These are phyloP conservation scores for Mangifera indica DNA, from an alignment of 345 rosid species.

Conservation along the genomic window DNA sequence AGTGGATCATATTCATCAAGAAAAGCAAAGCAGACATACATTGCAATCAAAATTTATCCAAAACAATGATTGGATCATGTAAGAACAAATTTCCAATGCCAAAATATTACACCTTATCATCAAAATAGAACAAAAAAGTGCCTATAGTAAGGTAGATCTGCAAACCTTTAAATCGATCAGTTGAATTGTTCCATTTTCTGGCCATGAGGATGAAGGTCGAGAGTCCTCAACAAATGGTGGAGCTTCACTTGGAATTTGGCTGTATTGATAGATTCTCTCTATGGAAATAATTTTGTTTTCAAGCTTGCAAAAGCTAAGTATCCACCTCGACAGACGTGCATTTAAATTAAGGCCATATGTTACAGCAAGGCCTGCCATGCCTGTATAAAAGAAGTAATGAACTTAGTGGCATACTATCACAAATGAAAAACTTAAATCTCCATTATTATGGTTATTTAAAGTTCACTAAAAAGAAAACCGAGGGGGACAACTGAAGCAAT, in stretches of 20 bases:
- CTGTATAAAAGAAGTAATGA: conserved; percentile 41
- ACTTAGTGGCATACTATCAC: conserved; percentile 14
- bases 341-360: conserved; percentile 98
- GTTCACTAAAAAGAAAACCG: background rate
- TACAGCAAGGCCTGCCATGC: conserved; percentile 99
- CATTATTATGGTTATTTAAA: background rate
- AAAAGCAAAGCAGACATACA: background rate
- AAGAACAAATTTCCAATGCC: background rate
- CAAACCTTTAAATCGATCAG: conserved; percentile 83
- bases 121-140: background rate
- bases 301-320: conserved; percentile 98
- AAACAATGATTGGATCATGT: background rate
- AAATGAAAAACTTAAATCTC: background rate
- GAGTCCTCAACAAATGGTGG: conserved; percentile 61
- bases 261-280: conserved; percentile 95
- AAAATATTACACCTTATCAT: background rate
- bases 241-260: conserved; percentile 83
- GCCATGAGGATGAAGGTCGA: conserved; percentile 82
- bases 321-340: conserved; percentile 96
- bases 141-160: background rate
- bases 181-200: conserved; percentile 77
- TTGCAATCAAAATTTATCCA: background rate
- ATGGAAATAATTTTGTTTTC: conserved; percentile 97
- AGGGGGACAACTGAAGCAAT: background rate
- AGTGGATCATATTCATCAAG: background rate